These are phyloP conservation scores for Cutaneotrichosporon sp. DNA, from an alignment of 1,284 basidiomycete species.

Conservation along the genomic window DNA sequence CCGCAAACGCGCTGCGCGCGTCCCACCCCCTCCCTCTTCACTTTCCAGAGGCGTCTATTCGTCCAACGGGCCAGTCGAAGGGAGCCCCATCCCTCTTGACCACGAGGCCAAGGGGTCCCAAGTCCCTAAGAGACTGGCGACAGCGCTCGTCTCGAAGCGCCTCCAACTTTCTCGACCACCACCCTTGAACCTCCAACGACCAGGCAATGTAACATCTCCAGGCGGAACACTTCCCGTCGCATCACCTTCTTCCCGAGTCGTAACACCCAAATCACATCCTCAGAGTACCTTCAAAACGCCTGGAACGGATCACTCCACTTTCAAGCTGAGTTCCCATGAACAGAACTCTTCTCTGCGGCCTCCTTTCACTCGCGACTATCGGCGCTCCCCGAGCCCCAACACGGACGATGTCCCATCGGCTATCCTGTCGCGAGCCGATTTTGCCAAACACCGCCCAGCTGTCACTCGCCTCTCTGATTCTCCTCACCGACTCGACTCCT, in stretches of 20 bases:
- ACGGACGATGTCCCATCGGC: background rate
- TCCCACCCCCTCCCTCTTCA: background rate
- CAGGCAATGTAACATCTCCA: background rate
- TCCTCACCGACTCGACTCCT: background rate
- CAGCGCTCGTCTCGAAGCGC: slow-evolving; percentile 13
- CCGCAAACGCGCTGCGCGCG: slow-evolving; percentile 50
- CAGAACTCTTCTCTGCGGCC: slow-evolving; percentile 19
- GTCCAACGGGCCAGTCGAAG: background rate
- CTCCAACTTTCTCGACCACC: slow-evolving; percentile 25
- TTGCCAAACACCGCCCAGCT: background rate
- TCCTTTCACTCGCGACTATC: slow-evolving; percentile 28
- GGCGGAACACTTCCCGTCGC: background rate
- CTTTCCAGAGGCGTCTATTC: background rate
- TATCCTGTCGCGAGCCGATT: background rate
- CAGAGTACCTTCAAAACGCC: slow-evolving; percentile 3
- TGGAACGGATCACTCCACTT: background rate
- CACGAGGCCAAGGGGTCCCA: slow-evolving; percentile 7
- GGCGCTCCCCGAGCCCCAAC: slow-evolving; percentile 37
- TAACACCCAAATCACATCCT: slow-evolving; percentile 14
- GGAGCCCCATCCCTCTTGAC: background rate
- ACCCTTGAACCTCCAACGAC: slow-evolving; percentile 20
- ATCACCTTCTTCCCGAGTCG: slow-evolving; percentile 3
- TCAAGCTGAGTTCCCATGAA: background rate
- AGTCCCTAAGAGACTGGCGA: slow-evolving; percentile 14
- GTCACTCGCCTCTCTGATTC: background rate